Percentiles rank a stretch among this genome's conserved stretches.
phyloP scores from a whole-genome alignment of 129 eudicot species.

The Escallonia rubra region DNA sequence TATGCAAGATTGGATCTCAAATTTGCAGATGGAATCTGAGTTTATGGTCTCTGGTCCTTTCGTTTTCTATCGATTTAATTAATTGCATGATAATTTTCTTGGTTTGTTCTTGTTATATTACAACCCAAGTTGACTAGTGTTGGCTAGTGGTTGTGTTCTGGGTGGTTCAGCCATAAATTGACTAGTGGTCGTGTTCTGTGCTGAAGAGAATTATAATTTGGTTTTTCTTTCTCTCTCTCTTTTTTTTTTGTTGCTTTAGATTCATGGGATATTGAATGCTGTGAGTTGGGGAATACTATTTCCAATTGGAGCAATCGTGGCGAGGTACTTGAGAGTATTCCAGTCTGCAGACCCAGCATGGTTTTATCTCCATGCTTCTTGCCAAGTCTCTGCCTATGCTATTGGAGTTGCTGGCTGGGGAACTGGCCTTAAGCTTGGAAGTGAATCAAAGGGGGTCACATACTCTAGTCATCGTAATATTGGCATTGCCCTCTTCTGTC shows the following conservation, averaged over 20 bases:
- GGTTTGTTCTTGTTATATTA: no score
- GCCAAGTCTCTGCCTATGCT: slow-evolving; percentile 68
- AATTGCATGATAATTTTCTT: no score
- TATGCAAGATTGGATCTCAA: no score
- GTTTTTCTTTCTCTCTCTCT: background rate
- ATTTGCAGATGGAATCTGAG: no score
- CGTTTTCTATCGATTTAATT: no score
- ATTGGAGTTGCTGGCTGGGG: slow-evolving; percentile 94
- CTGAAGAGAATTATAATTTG: background rate
- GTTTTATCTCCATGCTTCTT: slow-evolving; percentile 70
- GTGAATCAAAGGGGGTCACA: slow-evolving; percentile 55
- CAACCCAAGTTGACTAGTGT: no score
- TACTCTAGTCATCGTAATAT: slow-evolving; percentile 54
- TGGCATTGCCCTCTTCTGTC: slow-evolving; percentile 67
- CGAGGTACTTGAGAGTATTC: slow-evolving; percentile 55
- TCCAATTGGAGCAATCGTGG: slow-evolving; percentile 59
- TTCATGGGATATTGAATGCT: slow-evolving; percentile 79
- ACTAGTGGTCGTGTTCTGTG: no score
- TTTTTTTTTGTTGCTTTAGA: slow-evolving; percentile 31
- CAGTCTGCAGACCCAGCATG: slow-evolving; percentile 73
- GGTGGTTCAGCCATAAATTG: no score
- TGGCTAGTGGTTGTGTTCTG: no score
- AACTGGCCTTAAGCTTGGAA: slow-evolving; percentile 80
- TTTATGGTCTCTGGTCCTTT: no score
- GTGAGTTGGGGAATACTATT: slow-evolving; percentile 78